Evolutionary conservation across 257 asterid species (phyloP), one percentile per base, ranked within the genome.

Genomic region (Nicotiana obtusifolia): DNA sequence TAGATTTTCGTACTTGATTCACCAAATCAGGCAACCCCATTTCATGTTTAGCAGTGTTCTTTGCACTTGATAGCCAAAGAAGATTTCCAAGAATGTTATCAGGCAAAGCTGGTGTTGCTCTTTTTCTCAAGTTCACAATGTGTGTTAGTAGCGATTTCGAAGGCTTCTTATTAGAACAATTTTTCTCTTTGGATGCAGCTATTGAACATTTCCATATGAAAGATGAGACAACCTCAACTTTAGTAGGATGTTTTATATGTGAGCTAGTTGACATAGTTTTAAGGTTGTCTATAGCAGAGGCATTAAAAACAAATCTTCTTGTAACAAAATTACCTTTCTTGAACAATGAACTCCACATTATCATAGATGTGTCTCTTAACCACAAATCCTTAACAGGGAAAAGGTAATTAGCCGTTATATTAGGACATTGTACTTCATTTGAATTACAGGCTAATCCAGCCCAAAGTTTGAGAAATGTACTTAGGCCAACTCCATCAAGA

Each of bases 201-300:
- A 88, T 87, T 37, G 85, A 83, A 68, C 54, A 78, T 44, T 89
- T 91, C 97, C 95, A 94, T 49, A 94, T 84, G 83, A 92, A 91
- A 52, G 92, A 92, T 0, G 98, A 92, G 81, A 93, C 89, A 10
- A 91, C 81, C 91, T 89, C 97, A 8, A 92, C 92, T 0, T 90
- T 90, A 2, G 92, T 92, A 1, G 92, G 89, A 77, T 54, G 52
- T 13, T 57, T 64, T 1, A 33, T 77, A 31, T 17, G 60, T 13
- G 37, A 17, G 3, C 76, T 62, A 0, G 64, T 60, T 10, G 89
- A 92, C 86, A 35, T 79, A 17, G 76, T 79, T 69, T 85, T 90
- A 75, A 92, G 87, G 5, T 59, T 20, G 49, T 88, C 79, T 24
- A 90, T 86, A 2, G 87, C 89, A 5, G 75, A 17, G 16, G 87